phyloP scores from a whole-genome alignment of 2,329 filamentous ascomycete genomes.

The Colletotrichum sublineola region DNA sequence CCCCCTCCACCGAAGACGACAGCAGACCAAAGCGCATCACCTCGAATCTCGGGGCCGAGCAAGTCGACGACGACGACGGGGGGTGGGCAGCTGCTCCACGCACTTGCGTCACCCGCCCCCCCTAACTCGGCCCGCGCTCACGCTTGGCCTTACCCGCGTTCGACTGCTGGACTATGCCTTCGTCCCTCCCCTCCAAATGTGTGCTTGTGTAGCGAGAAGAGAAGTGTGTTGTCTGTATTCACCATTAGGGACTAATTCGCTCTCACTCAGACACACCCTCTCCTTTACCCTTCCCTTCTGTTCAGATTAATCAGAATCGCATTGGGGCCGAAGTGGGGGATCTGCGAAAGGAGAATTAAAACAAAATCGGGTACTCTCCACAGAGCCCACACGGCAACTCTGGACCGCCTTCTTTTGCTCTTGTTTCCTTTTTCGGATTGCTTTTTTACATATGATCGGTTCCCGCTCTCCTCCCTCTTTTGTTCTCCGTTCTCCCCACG shows the following conservation, averaged over 20 bases:
- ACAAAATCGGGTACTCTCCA: background rate
- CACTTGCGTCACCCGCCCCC: constrained; percentile 41
- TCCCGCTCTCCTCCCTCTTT: background rate
- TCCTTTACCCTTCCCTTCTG: background rate
- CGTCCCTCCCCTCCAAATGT: background rate
- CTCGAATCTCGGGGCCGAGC: constrained; percentile 2
- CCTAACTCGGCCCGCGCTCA: constrained; percentile 38
- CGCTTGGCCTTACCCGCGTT: constrained; percentile 38
- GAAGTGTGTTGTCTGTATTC: background rate
- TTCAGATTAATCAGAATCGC: background rate
- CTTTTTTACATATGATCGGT: background rate
- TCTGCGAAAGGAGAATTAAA: background rate
- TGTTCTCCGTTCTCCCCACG: constrained; percentile 5
- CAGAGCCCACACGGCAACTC: background rate
- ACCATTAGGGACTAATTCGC: background rate
- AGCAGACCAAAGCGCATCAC: constrained; percentile 21
- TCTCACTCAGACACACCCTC: no score
- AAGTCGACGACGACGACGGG: constrained; percentile 5
- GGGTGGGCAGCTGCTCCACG: constrained; percentile 31
- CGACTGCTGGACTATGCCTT: background rate
- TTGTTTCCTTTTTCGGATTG: background rate
- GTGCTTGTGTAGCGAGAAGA: background rate
- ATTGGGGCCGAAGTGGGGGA: background rate
- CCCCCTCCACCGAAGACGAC: background rate
- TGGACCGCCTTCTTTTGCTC: background rate